These are phyloP conservation scores for Thuidium tamariscinum DNA, from an alignment of 225 moss, liverwort and hornwort species.

Conservation along the genomic window DNA sequence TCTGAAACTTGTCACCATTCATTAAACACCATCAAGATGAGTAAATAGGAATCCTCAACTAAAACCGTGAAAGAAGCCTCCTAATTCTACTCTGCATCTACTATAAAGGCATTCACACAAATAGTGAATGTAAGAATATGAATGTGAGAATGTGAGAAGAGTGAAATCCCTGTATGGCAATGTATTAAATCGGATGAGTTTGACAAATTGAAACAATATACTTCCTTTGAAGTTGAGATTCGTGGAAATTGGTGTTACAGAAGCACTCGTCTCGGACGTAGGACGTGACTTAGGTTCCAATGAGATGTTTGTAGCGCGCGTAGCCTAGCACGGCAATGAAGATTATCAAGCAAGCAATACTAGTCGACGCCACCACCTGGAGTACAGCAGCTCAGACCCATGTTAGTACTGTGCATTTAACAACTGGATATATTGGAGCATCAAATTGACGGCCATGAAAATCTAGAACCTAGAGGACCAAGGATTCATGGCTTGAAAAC, in stretches of 20 bases:
- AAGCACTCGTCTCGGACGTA: not conserved
- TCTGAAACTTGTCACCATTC: not conserved
- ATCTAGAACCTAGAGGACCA: not conserved
- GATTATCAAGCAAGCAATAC: conserved; percentile 24
- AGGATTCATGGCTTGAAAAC: not conserved
- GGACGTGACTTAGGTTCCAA: conserved; percentile 46
- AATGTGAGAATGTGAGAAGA: not conserved
- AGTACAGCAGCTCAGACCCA: not conserved
- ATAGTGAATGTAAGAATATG: not conserved
- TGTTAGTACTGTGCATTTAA: not conserved
- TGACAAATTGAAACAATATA: not conserved
- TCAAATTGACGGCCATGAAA: not conserved
- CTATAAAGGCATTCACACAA: not conserved
- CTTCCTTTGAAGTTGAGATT: conserved; percentile 7
- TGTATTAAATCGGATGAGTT: not conserved
- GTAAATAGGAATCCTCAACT: not conserved
- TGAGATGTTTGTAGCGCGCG: conserved; percentile 91
- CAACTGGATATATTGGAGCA: not conserved
- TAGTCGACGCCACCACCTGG: conserved; percentile 65
- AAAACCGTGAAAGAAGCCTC: not conserved
- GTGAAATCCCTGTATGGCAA: not conserved
- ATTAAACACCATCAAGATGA: not conserved
- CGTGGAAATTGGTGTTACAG: not conserved
- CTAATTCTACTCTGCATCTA: not conserved
- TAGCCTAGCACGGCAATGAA: conserved; percentile 65